Percentiles rank a stretch among this genome's conserved stretches.
Evolutionary conservation across 2,329 filamentous ascomycete species (phyloP).

Genomic region (Lasiodiplodia hormozganensis): DNA sequence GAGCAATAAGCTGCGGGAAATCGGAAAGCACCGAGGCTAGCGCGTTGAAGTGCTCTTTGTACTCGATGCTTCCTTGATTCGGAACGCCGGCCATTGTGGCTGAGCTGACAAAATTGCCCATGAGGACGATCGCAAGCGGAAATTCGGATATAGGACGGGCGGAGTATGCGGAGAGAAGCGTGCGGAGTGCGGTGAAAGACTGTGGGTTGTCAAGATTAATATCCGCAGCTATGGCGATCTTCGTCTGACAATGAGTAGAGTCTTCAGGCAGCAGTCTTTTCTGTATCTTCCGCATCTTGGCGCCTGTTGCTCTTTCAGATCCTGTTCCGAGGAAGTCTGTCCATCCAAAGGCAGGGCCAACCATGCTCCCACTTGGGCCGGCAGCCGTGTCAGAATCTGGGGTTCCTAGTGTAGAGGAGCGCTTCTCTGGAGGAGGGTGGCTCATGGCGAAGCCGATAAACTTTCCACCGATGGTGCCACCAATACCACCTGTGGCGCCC

Average conservation of each 20-base stretch:
- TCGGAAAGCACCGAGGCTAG: slow-evolving; percentile 83
- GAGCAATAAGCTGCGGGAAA: slow-evolving; percentile 79
- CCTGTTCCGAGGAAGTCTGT: slow-evolving; percentile 94
- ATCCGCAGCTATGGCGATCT: slow-evolving; percentile 48
- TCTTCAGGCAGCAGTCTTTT: slow-evolving; percentile 63
- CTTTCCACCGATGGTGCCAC: slow-evolving; percentile 88
- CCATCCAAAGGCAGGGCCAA: slow-evolving; percentile 76
- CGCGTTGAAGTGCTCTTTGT: slow-evolving; percentile 94
- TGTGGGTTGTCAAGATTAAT: slow-evolving; percentile 78
- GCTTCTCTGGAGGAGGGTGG: slow-evolving; percentile 87
- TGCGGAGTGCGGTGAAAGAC: slow-evolving; percentile 81
- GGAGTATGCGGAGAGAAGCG: slow-evolving; percentile 76
- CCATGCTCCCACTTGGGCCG: slow-evolving; percentile 53
- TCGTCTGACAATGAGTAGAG: slow-evolving; percentile 42
- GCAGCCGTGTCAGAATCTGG: slow-evolving; percentile 51
- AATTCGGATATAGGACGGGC: slow-evolving; percentile 67
- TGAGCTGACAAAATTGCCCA: slow-evolving; percentile 79
- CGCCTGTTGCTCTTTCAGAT: slow-evolving; percentile 82
- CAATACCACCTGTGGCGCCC: slow-evolving; percentile 80
- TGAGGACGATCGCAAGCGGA: slow-evolving; percentile 81
- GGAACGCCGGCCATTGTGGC: slow-evolving; percentile 68
- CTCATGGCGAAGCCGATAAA: slow-evolving; percentile 92
- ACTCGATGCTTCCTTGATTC: slow-evolving; percentile 85
- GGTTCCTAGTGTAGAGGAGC: slow-evolving; percentile 75
- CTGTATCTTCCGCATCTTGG: slow-evolving; percentile 83